These are phyloP conservation scores for Plasmodiophora brassicae DNA, from an alignment of 208 protist genomes.

Conservation along the genomic window DNA sequence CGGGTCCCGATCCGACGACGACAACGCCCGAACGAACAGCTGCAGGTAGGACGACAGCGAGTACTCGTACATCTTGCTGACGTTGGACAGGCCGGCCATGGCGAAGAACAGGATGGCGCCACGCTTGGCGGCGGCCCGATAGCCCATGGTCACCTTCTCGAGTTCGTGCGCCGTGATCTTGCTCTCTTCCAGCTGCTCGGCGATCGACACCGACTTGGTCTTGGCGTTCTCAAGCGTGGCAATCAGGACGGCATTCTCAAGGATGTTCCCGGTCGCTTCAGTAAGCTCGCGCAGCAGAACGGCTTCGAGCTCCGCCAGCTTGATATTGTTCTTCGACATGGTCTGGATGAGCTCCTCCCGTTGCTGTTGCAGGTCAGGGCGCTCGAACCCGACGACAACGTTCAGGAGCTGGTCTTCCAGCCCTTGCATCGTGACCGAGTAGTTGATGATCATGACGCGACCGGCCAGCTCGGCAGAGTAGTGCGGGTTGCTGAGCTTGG, in stretches of 20 bases:
- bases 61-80: slow-evolving; percentile 98
- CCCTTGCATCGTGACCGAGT: slow-evolving; percentile 91
- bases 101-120: slow-evolving; percentile 96
- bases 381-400: slow-evolving; percentile 91
- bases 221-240: slow-evolving; percentile 95
- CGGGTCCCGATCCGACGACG: slow-evolving; percentile 72
- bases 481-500: slow-evolving; percentile 94
- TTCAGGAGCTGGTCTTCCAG: slow-evolving; percentile 96
- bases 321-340: slow-evolving; percentile 87
- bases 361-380: slow-evolving; percentile 87
- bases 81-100: slow-evolving; percentile 83
- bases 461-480: slow-evolving; percentile 94
- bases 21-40: slow-evolving; percentile 90
- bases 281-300: slow-evolving; percentile 91
- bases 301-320: slow-evolving; percentile 94
- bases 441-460: slow-evolving; percentile 97
- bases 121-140: slow-evolving; percentile 86
- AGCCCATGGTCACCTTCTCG: slow-evolving; percentile 82
- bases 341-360: slow-evolving; percentile 87
- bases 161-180: slow-evolving; percentile 87
- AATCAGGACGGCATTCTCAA: slow-evolving; percentile 97
- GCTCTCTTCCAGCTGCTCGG: slow-evolving; percentile 85
- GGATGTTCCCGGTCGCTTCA: slow-evolving; percentile 88
- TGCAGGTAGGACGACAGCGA: slow-evolving; percentile 93
- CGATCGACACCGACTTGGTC: slow-evolving; percentile 88